Percentiles rank a stretch among this genome's conserved stretches.
Conservation (phyloP, 176 grass and related monocot species). For the Alloteropsis semialata region DNA sequence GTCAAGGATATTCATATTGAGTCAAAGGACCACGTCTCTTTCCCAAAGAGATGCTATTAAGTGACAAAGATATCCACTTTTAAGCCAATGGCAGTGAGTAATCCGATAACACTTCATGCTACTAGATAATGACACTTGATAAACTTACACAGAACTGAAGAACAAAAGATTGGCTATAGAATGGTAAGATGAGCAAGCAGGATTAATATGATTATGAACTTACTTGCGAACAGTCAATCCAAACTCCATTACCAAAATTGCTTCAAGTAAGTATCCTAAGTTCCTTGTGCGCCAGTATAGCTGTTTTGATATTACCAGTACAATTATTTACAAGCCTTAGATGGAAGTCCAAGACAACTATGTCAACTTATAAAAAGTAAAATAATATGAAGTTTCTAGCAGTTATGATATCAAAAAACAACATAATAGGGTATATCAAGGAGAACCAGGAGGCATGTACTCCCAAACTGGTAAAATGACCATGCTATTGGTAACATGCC, state of each 20-base stretch:
- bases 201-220: constrained; percentile 15
- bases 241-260: constrained; percentile 92
- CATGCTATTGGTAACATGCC: not conserved
- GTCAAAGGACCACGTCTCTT: not conserved
- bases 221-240: constrained; percentile 86
- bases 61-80: not conserved
- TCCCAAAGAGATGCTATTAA: not conserved
- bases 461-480: not conserved
- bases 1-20: too few species aligned
- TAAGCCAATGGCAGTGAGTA: not conserved
- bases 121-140: constrained; percentile 6
- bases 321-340: constrained; percentile 25
- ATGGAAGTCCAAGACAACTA: constrained; percentile 8
- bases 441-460: not conserved
- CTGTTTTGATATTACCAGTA: constrained; percentile 45
- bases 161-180: constrained; percentile 4
- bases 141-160: constrained; percentile 3
- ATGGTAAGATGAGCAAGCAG: not conserved
- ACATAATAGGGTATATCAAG: not conserved
- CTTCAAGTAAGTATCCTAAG: constrained; percentile 83
- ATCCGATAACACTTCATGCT: not conserved
- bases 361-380: not conserved
- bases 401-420: not conserved
- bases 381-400: not conserved
- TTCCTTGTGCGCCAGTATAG: constrained; percentile 93